phyloP scores from a whole-genome alignment of 1,284 basidiomycete species.

The Marasmius oreades region DNA sequence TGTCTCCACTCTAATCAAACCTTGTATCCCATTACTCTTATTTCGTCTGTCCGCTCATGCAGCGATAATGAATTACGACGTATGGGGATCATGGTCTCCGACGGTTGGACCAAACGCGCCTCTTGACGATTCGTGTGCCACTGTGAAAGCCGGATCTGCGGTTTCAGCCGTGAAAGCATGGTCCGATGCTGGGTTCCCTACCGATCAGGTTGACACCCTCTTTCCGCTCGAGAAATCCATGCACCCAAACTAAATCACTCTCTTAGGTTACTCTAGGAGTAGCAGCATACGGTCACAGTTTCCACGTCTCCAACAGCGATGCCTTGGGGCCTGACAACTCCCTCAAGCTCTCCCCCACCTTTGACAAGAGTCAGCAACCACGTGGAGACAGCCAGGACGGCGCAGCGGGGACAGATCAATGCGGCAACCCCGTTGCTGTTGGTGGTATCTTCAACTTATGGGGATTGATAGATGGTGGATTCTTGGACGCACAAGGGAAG shows the following conservation, averaged over 20 bases:
- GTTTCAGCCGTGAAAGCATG: constrained; percentile 70
- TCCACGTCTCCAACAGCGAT: constrained; percentile 35
- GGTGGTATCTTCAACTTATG: constrained; percentile 51
- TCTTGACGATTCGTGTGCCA: constrained; percentile 71
- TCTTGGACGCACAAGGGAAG: constrained; percentile 52
- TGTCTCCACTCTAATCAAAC: too few species aligned
- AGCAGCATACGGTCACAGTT: constrained; percentile 72
- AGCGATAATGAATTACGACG: constrained; percentile 84
- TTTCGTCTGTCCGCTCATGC: neutral
- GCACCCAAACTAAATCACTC: neutral
- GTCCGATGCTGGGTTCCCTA: constrained; percentile 76
- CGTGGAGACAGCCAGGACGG: constrained; percentile 49
- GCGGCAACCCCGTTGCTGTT: constrained; percentile 37
- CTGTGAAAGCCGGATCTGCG: constrained; percentile 72
- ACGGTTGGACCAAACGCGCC: constrained; percentile 62
- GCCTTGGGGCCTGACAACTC: constrained; percentile 33
- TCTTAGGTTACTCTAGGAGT: constrained; percentile 60
- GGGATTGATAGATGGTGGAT: constrained; percentile 53
- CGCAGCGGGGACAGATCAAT: constrained; percentile 42
- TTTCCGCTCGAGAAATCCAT: neutral
- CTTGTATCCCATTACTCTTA: too few species aligned
- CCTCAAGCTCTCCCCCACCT: constrained; percentile 48
- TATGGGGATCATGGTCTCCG: constrained; percentile 60
- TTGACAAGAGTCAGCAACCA: constrained; percentile 39
- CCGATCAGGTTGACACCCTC: constrained; percentile 35